Percentiles rank a stretch among this genome's conserved stretches.
Evolutionary conservation across 495 filamentous ascomycete species (phyloP).

Genomic region (Clohesyomyces aquaticus): DNA sequence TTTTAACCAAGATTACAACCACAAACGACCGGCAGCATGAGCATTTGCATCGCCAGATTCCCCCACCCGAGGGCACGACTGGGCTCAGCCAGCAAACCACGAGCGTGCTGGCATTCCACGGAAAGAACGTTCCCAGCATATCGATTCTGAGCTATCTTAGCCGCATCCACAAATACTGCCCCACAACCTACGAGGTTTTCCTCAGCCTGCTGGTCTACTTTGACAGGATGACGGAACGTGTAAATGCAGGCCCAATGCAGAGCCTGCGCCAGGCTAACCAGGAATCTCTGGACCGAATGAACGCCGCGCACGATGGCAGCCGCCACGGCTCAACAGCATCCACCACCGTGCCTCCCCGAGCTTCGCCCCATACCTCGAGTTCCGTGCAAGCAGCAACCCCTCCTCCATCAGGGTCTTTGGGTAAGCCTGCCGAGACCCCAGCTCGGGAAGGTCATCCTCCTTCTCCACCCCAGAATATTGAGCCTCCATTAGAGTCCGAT

Average conservation of each 20-base stretch:
- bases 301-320: conserved; percentile 26
- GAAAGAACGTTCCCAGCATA: conserved; percentile 97
- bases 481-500: conserved; percentile 49
- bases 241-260: conserved; percentile 71
- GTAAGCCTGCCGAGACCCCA: conserved; percentile 42
- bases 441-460: conserved; percentile 38
- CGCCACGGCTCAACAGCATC: conserved; percentile 38
- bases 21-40: conserved; percentile 96
- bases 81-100: conserved; percentile 77
- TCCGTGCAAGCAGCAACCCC: conserved; percentile 45
- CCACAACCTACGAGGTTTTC: conserved; percentile 98
- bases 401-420: conserved; percentile 49
- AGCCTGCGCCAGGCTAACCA: conserved; percentile 53
- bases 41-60: conserved; percentile 70
- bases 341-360: neutral
- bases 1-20: conserved; percentile 96
- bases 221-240: conserved; percentile 96
- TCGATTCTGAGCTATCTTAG: conserved; percentile 95
- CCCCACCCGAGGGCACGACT: conserved; percentile 64
- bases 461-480: conserved; percentile 34
- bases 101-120: conserved; percentile 97
- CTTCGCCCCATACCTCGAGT: conserved; percentile 19
- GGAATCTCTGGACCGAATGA: conserved; percentile 40
- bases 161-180: conserved; percentile 98
- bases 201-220: conserved; percentile 95